Percentiles rank a stretch among this genome's conserved stretches.
Evolutionary conservation across 257 asterid genomes (phyloP).

Genomic region (Verbena officinalis): DNA sequence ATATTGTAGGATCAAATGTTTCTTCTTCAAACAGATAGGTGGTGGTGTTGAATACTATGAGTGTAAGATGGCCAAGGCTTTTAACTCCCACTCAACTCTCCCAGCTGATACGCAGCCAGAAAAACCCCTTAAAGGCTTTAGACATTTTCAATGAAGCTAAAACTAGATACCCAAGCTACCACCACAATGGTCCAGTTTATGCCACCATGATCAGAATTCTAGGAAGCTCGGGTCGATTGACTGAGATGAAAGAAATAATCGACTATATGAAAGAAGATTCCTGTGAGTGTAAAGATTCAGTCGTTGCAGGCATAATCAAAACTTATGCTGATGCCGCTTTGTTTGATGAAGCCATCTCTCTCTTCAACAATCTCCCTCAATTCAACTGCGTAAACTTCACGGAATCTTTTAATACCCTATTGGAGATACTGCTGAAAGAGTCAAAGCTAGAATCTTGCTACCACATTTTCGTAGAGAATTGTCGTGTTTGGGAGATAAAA

Average conservation of each 20-base stretch:
- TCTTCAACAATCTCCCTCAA: constrained; percentile 63
- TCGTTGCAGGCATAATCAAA: constrained; percentile 58
- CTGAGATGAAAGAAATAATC: constrained; percentile 75
- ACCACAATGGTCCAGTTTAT: constrained; percentile 78
- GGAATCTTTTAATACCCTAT: constrained; percentile 63
- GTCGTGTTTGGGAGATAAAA: constrained; percentile 81
- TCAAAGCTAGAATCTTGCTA: constrained; percentile 55
- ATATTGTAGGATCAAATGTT: too few relatives aligned
- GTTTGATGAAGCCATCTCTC: constrained; percentile 70
- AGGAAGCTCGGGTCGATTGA: constrained; percentile 58
- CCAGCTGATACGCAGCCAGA: constrained; percentile 64
- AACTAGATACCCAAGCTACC: constrained; percentile 63
- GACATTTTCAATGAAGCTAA: constrained; percentile 70
- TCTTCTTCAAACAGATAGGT: constrained; percentile 10
- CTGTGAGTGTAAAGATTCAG: constrained; percentile 70
- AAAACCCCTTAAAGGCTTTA: constrained; percentile 81
- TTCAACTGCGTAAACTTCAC: constrained; percentile 86
- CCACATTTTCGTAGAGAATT: constrained; percentile 66
- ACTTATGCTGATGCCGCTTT: constrained; percentile 63
- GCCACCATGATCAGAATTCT: constrained; percentile 71
- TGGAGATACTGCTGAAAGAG: constrained; percentile 77
- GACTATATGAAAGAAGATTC: constrained; percentile 75
- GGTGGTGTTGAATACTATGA: constrained; percentile 42
- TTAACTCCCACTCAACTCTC: constrained; percentile 76
- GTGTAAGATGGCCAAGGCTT: constrained; percentile 84